phyloP scores from a whole-genome alignment of 1,284 basidiomycete species.

The Cryptococcus sp. region DNA sequence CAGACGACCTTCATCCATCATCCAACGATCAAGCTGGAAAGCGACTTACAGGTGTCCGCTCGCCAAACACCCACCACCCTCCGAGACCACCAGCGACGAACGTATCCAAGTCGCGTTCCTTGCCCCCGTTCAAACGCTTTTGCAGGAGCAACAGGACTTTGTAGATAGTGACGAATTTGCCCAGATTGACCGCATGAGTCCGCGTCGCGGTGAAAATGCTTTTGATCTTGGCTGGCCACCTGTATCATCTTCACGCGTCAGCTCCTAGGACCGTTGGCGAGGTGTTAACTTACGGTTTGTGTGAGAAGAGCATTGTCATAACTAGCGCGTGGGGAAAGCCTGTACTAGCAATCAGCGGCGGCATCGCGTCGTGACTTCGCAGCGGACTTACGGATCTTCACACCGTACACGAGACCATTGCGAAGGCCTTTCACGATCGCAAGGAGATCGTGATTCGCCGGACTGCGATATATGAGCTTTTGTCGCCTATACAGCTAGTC shows the following conservation, averaged over 20 bases:
- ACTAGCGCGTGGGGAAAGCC: conserved; percentile 95
- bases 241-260: conserved; percentile 2
- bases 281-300: conserved; percentile 69
- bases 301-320: conserved; percentile 94
- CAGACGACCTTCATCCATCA: not conserved
- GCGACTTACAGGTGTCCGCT: conserved; percentile 70
- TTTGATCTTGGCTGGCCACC: conserved; percentile 46
- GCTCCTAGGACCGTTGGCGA: not conserved
- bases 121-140: conserved; percentile 75
- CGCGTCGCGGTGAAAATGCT: conserved; percentile 85
- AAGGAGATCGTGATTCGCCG: conserved; percentile 84
- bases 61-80: conserved; percentile 91
- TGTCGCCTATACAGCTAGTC: not conserved
- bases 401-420: conserved; percentile 83
- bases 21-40: not conserved
- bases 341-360: conserved; percentile 1
- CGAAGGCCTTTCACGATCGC: conserved; percentile 92
- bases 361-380: not conserved
- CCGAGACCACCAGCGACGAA: conserved; percentile 90
- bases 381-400: conserved; percentile 70
- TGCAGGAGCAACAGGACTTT: conserved; percentile 82
- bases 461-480: conserved; percentile 47
- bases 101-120: conserved; percentile 77
- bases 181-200: conserved; percentile 68
- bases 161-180: conserved; percentile 92